phyloP scores from a whole-genome alignment of 148 eudicot species.

The Silene conica region DNA sequence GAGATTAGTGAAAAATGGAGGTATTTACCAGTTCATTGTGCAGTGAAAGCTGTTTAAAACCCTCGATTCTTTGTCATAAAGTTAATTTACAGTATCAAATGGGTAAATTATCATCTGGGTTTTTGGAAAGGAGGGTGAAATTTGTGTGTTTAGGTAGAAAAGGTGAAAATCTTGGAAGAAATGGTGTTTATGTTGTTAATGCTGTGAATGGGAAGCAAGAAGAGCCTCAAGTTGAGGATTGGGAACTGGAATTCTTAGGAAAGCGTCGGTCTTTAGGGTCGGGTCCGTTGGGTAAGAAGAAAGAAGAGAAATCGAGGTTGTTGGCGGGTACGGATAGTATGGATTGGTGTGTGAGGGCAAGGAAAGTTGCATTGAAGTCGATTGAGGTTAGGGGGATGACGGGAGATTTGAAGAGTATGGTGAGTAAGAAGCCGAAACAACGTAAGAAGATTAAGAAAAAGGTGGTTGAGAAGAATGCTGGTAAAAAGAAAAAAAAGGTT shows the following conservation, averaged over 20 bases:
- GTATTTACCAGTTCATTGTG: conserved; percentile 23
- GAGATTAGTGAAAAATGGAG: conserved; percentile 21
- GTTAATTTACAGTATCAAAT: conserved; percentile 17
- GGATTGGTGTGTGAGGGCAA: conserved; percentile 96
- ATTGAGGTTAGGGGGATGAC: conserved; percentile 80
- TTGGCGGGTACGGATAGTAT: conserved; percentile 47
- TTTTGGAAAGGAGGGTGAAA: conserved; percentile 19
- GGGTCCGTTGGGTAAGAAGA: conserved; percentile 36
- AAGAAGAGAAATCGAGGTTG: conserved; percentile 42
- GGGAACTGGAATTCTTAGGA: conserved; percentile 73
- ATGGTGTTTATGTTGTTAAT: conserved; percentile 24
- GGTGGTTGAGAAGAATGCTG: conserved; percentile 18
- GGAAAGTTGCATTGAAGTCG: conserved; percentile 76
- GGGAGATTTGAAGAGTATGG: conserved; percentile 43
- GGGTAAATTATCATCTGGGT: conserved; percentile 28
- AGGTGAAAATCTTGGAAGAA: conserved; percentile 20
- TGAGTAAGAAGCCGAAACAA: conserved; percentile 36
- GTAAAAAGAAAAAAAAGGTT: conserved; percentile 26
- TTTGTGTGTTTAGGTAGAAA: conserved; percentile 28
- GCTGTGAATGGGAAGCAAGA: conserved; percentile 26
- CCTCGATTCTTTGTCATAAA: conserved; percentile 21
- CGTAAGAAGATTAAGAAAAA: conserved; percentile 56
- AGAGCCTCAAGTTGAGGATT: conserved; percentile 38
- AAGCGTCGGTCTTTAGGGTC: conserved; percentile 31
- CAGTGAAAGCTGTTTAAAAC: conserved; percentile 26